phyloP scores from a whole-genome alignment of 352 stramenopile species.

The Globisporangium rhizosaccharum region DNA sequence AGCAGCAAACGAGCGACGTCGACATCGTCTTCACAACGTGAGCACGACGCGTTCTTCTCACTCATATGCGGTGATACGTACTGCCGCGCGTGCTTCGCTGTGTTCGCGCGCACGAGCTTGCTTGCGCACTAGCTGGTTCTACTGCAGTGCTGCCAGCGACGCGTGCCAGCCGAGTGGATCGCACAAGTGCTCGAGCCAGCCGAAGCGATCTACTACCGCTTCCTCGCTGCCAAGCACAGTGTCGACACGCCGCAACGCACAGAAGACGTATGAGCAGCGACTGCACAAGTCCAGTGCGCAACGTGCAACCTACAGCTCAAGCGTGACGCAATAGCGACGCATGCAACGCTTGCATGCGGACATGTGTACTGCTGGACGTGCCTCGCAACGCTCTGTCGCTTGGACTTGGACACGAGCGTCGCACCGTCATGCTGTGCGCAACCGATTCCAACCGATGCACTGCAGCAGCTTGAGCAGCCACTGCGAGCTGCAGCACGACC shows the following conservation, averaged over 20 bases:
- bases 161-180: slow-evolving; percentile 26
- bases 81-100: slow-evolving; percentile 27
- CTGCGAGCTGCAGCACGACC: too few relatives aligned
- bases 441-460: neutral
- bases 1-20: too few relatives aligned
- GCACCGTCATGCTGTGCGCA: neutral
- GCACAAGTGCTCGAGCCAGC: slow-evolving; percentile 20
- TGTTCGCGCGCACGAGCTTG: slow-evolving; percentile 15
- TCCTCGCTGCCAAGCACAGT: slow-evolving; percentile 13
- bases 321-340: neutral
- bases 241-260: neutral
- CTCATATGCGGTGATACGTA: slow-evolving; percentile 32
- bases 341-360: slow-evolving; percentile 14
- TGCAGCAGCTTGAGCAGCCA: neutral
- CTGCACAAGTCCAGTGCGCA: slow-evolving; percentile 2
- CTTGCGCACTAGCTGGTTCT: slow-evolving; percentile 18
- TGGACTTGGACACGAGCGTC: neutral
- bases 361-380: slow-evolving; percentile 8
- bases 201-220: slow-evolving; percentile 43
- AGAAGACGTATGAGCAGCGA: neutral
- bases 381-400: neutral
- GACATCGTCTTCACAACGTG: neutral
- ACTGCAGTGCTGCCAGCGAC: slow-evolving; percentile 30
- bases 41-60: slow-evolving; percentile 17
- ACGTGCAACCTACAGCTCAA: slow-evolving; percentile 6